phyloP scores from a whole-genome alignment of 305 asterid species.

The Fraxinus sp. region DNA sequence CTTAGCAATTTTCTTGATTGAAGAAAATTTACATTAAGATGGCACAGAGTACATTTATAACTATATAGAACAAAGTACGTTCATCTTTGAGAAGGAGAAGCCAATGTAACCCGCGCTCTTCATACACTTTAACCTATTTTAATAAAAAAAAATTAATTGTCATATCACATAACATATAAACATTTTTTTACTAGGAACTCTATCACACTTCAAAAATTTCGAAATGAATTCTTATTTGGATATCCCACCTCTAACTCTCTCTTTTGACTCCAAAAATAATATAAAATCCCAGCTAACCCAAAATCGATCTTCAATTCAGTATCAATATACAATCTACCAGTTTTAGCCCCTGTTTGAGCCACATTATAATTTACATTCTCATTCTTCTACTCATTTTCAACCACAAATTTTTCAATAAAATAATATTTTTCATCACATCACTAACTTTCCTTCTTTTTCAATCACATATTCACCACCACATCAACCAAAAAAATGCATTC shows the following conservation, averaged over 20 bases:
- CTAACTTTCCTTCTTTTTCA: too few species aligned
- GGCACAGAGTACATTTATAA: background rate
- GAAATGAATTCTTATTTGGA: background rate
- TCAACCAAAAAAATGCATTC: too few species aligned
- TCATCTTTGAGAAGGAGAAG: background rate
- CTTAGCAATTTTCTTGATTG: slow-evolving; percentile 22
- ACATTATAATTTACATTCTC: too few species aligned
- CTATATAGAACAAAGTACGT: background rate
- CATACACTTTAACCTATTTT: background rate
- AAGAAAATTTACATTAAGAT: background rate
- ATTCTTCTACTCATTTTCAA: too few species aligned
- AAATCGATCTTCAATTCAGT: background rate
- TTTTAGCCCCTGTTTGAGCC: too few species aligned
- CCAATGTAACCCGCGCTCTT: background rate
- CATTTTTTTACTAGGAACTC: background rate
- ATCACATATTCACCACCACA: too few species aligned
- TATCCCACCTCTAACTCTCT: background rate
- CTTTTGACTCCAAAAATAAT: background rate
- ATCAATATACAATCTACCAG: background rate
- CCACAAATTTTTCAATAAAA: too few species aligned
- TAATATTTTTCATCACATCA: too few species aligned
- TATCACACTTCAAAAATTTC: background rate
- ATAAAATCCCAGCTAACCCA: background rate
- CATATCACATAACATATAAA: background rate
- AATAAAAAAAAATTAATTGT: background rate